phyloP scores from a whole-genome alignment of 371 early-diverging fungal species.

The Aphelidium insulamus region DNA sequence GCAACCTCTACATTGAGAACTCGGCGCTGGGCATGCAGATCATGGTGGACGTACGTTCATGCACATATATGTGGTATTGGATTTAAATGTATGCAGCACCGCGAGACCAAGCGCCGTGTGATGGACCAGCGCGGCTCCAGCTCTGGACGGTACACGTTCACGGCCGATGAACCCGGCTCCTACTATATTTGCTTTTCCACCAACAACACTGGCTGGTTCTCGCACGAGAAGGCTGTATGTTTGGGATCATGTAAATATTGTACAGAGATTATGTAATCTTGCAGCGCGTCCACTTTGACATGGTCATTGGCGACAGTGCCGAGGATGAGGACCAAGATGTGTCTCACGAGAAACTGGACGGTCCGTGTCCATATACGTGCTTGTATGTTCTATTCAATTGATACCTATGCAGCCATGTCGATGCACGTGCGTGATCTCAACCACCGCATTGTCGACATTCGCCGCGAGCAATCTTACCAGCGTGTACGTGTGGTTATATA shows the following conservation, averaged over 20 bases:
- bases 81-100: slow-evolving; percentile 27
- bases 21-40: slow-evolving; percentile 39
- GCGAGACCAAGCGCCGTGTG: slow-evolving; percentile 16
- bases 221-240: slow-evolving; percentile 21
- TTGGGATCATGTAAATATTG: neutral
- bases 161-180: slow-evolving; percentile 63
- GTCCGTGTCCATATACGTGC: too few relatives aligned
- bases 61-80: neutral
- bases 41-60: slow-evolving; percentile 35
- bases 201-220: slow-evolving; percentile 31
- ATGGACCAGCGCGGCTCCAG: slow-evolving; percentile 45
- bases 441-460: slow-evolving; percentile 51
- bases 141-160: slow-evolving; percentile 64
- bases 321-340: slow-evolving; percentile 32
- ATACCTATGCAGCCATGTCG: slow-evolving; percentile 10
- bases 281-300: slow-evolving; percentile 36
- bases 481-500: slow-evolving; percentile 28
- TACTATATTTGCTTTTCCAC: slow-evolving; percentile 65
- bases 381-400: neutral
- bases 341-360: slow-evolving; percentile 27
- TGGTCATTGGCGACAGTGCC: slow-evolving; percentile 32
- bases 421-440: slow-evolving; percentile 55
- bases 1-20: slow-evolving; percentile 44
- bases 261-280: neutral
- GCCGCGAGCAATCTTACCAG: slow-evolving; percentile 71